A percentile compares a stretch with the other conserved stretches of the same genome.
phyloP scores from a whole-genome alignment of 2,329 filamentous ascomycete genomes.

The Alternaria ethzedia region DNA sequence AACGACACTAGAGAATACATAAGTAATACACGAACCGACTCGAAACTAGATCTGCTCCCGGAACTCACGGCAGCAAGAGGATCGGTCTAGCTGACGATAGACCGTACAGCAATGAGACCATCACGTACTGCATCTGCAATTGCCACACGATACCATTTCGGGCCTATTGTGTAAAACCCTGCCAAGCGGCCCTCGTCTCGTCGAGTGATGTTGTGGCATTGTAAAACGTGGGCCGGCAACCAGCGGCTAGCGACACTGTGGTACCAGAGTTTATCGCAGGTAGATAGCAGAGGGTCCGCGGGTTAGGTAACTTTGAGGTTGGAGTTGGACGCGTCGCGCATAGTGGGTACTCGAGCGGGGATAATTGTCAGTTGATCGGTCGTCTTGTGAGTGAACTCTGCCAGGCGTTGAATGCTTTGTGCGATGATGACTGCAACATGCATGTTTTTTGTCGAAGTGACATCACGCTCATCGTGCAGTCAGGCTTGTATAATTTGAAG shows the following conservation, averaged over 20 bases:
- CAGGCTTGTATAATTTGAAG: neutral
- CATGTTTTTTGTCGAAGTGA: neutral
- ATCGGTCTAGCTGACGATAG: neutral
- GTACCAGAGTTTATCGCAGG: conserved; percentile 3
- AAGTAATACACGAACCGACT: neutral
- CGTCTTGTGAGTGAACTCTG: neutral
- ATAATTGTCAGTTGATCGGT: neutral
- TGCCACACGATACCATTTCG: neutral
- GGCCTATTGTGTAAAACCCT: neutral
- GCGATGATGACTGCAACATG: neutral
- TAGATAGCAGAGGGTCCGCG: neutral
- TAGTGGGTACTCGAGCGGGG: neutral
- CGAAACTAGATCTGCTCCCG: neutral
- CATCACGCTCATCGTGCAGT: neutral
- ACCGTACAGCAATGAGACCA: neutral
- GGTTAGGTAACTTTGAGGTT: conserved; percentile 9
- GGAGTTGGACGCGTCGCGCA: neutral
- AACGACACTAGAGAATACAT: neutral
- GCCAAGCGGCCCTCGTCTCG: neutral
- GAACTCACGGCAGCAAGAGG: neutral
- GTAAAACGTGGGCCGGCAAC: conserved; percentile 7
- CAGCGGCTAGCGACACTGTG: conserved; percentile 2
- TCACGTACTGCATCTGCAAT: neutral
- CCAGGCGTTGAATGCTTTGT: neutral
- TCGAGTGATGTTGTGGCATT: conserved; percentile 9